A percentile compares a stretch with the other conserved stretches of the same genome.
Evolutionary conservation across 2,329 filamentous ascomycete genomes (phyloP).

Genomic region (Aspergillus sclerotialis): DNA sequence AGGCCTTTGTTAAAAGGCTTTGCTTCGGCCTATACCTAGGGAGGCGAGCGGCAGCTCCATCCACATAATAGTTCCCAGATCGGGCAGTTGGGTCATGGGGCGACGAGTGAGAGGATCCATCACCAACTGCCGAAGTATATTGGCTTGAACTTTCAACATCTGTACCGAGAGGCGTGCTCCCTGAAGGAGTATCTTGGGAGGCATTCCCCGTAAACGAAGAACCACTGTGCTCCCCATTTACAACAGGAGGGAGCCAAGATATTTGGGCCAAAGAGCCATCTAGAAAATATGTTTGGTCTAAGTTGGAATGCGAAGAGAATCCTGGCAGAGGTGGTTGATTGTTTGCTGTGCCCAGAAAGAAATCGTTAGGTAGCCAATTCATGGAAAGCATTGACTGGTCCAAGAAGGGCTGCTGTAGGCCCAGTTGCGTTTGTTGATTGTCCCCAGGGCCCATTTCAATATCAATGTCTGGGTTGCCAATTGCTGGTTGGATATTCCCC

Average conservation of each 20-base stretch:
- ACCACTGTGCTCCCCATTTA: conserved; percentile 9
- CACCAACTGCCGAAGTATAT: conserved; percentile 13
- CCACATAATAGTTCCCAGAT: conserved; percentile 20
- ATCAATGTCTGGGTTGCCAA: conserved; percentile 6
- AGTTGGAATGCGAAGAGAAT: conserved; percentile 11
- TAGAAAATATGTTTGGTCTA: conserved; percentile 7
- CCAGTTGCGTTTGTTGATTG: conserved; percentile 14
- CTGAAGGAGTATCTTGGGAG: conserved; percentile 14
- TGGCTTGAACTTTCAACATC: conserved; percentile 13
- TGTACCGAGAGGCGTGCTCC: conserved; percentile 11
- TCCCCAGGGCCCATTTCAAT: conserved; percentile 13
- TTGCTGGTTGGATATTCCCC: conserved; percentile 6
- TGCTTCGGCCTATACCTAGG: conserved; percentile 20
- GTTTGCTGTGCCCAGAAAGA: conserved; percentile 14
- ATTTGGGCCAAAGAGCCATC: conserved; percentile 13
- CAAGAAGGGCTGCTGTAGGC: conserved; percentile 18
- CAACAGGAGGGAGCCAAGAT: conserved; percentile 22
- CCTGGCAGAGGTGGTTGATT: conserved; percentile 8
- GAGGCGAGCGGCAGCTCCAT: conserved; percentile 18
- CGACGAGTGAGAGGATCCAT: conserved; percentile 15
- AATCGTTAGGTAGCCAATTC: conserved; percentile 31
- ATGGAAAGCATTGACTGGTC: conserved; percentile 23
- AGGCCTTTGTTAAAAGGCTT: conserved; percentile 9
- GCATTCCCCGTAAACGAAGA: conserved; percentile 11
- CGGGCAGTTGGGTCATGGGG: conserved; percentile 14